Conservation (phyloP, 495 filamentous ascomycete genomes). For the Neurospora intermedia region DNA sequence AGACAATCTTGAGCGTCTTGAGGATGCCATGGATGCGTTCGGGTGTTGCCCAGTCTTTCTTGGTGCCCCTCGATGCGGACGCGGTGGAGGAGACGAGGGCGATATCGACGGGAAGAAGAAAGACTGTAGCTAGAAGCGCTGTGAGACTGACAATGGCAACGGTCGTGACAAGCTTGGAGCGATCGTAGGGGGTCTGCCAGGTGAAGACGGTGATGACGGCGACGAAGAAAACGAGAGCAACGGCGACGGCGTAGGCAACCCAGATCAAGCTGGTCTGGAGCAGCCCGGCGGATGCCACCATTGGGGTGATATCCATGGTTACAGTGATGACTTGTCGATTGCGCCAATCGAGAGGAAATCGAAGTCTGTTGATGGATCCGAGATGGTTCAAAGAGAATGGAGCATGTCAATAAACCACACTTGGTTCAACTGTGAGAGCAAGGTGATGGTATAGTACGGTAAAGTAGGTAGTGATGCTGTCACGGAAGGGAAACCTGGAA, state of each 20-base stretch:
- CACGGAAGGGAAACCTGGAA: not conserved
- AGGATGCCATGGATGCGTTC: slow-evolving; percentile 65
- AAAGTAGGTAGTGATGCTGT: not conserved
- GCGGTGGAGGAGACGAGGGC: slow-evolving; percentile 86
- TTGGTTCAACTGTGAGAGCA: not conserved
- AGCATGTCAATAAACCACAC: not conserved
- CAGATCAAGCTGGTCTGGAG: slow-evolving; percentile 81
- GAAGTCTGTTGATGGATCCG: not conserved
- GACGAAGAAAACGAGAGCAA: slow-evolving; percentile 57
- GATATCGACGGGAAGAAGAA: slow-evolving; percentile 90
- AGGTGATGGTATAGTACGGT: not conserved
- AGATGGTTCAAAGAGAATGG: not conserved
- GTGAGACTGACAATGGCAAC: slow-evolving; percentile 81
- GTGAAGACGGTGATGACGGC: slow-evolving; percentile 72
- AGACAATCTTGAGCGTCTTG: slow-evolving; percentile 71
- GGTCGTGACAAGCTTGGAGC: slow-evolving; percentile 65
- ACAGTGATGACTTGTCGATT: not conserved
- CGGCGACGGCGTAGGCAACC: slow-evolving; percentile 77
- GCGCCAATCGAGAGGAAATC: not conserved
- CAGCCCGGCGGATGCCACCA: slow-evolving; percentile 50
- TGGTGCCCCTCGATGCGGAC: slow-evolving; percentile 59
- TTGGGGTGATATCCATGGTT: slow-evolving; percentile 6
- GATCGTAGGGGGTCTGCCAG: slow-evolving; percentile 82
- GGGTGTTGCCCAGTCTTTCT: slow-evolving; percentile 90
- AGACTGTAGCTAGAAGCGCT: slow-evolving; percentile 78